Conservation (phyloP, 192 early-diverging fungal species). For the Coemansia sp. region DNA sequence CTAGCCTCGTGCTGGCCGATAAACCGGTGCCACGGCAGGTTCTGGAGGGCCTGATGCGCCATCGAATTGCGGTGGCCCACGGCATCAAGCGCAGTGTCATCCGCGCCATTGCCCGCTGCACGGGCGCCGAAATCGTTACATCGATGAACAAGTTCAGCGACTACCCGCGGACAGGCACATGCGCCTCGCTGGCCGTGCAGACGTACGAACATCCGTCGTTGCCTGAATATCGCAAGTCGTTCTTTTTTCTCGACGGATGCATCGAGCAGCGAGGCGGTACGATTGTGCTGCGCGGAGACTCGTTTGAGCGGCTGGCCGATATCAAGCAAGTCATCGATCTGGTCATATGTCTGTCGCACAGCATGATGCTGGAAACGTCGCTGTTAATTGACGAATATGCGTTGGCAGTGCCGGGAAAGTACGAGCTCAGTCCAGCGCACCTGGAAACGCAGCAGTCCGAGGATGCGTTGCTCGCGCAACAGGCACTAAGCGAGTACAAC, state of each 20-base stretch:
- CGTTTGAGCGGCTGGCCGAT: constrained; percentile 58
- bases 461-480: constrained; percentile 30
- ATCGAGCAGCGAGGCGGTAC: constrained; percentile 77
- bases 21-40: constrained; percentile 82
- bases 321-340: constrained; percentile 84
- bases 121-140: constrained; percentile 75
- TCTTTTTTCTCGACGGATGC: constrained; percentile 88
- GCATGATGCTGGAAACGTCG: constrained; percentile 80
- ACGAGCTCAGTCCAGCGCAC: constrained; percentile 6
- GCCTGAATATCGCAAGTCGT: constrained; percentile 80
- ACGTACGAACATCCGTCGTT: constrained; percentile 80
- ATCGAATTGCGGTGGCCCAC: constrained; percentile 75
- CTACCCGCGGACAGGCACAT: constrained; percentile 74
- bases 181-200: constrained; percentile 71
- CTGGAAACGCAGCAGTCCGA: neutral
- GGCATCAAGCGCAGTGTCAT: constrained; percentile 89
- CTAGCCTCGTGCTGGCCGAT: constrained; percentile 79
- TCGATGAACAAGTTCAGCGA: constrained; percentile 79
- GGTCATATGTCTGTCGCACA: constrained; percentile 84
- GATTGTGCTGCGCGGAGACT: constrained; percentile 85
- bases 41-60: constrained; percentile 75
- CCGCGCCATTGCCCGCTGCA: constrained; percentile 81
- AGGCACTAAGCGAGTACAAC: constrained; percentile 61
- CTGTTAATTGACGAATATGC: constrained; percentile 79
- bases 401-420: constrained; percentile 45